Base-by-base conservation (phyloP, 1,139 yeast genomes). In the Suzukiozyma palmioleophila region DNA sequence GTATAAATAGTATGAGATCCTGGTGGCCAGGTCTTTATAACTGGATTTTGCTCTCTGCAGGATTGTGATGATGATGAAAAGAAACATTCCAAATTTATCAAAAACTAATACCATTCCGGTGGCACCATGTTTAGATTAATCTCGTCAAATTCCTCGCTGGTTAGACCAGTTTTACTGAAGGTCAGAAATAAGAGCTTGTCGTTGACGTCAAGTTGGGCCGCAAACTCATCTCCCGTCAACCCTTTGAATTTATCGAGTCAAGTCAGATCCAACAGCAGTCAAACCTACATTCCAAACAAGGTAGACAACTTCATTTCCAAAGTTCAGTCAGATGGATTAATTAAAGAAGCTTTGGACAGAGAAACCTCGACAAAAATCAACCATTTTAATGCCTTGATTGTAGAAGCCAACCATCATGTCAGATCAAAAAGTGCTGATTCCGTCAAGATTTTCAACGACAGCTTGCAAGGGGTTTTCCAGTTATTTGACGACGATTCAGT, bases 151-250 rank as follows among this genome's bases (percentile, higher is more conserved):
- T 62, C 73, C 21, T 66, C 57, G 41, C 66, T 57, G 45, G 60
- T 70, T 32, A 60, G 71, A 43, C 74, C 75, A 9, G 66, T 57
- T 31, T 51, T 68, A 41, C 68, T 58, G 56, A 67, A 69, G 47
- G 69, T 69, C 25, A 60, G 70, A 44, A 57, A 55, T 37, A 62
- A 62, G 47, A 56, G 60, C 42, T 30, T 33, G n/a, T 26, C 36
- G 10, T 13, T 26, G 11, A 33, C 36, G 3, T 14, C 26, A 8
- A 33, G 32, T 21, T 26, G 24, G 27, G 13, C 39, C 8, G 33
- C 34, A 32, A 36, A 32, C 32, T 11, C 15, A 12, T 35, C 39
- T 13, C 26, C 26, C 12, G 32, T 29, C 25, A 31, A 33, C 32
- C 38, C 38, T 39, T 32, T 45, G 32, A 36, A 37, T 24, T 39